Conservation (phyloP, 2,329 filamentous ascomycete genomes). For the Graphilbum ipis-grandicollis region DNA sequence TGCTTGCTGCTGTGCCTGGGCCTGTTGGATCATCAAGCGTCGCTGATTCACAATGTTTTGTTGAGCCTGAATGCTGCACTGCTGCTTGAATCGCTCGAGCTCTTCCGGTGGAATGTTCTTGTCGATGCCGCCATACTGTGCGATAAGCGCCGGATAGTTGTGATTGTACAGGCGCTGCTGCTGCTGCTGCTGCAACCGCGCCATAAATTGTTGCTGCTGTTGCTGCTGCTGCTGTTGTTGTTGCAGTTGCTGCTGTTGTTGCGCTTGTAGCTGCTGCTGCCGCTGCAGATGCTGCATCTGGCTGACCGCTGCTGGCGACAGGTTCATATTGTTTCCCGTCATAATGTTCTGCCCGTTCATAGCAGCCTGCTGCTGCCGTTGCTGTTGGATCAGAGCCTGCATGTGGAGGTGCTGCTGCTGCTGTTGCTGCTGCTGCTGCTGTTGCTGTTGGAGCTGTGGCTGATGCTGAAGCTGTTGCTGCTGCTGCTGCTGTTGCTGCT, state of each 20-base stretch:
- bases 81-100: slow-evolving; percentile 25
- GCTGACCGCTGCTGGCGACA: slow-evolving; percentile 13
- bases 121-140: slow-evolving; percentile 20
- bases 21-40: slow-evolving; percentile 7
- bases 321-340: slow-evolving; percentile 13
- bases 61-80: slow-evolving; percentile 15
- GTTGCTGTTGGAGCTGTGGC: too few relatives aligned
- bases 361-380: slow-evolving; percentile 12
- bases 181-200: slow-evolving; percentile 6
- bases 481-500: slow-evolving; percentile 18
- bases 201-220: slow-evolving; percentile 10
- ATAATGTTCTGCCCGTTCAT: slow-evolving; percentile 11
- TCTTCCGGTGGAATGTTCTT: slow-evolving; percentile 29
- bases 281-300: slow-evolving; percentile 12
- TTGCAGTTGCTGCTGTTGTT: slow-evolving; percentile 12
- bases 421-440: too few relatives aligned
- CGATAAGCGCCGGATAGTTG: slow-evolving; percentile 17
- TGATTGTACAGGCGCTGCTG: slow-evolving; percentile 18
- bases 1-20: slow-evolving; percentile 8
- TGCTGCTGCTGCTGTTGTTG: slow-evolving; percentile 11
- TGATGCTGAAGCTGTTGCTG: slow-evolving; percentile 15
- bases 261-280: slow-evolving; percentile 5
- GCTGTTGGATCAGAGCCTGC: slow-evolving; percentile 11
- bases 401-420: too few relatives aligned
- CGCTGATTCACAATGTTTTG: slow-evolving; percentile 6